Evolutionary conservation across 129 eudicot genomes (phyloP).

Genomic region (Cynara cardunculus): DNA sequence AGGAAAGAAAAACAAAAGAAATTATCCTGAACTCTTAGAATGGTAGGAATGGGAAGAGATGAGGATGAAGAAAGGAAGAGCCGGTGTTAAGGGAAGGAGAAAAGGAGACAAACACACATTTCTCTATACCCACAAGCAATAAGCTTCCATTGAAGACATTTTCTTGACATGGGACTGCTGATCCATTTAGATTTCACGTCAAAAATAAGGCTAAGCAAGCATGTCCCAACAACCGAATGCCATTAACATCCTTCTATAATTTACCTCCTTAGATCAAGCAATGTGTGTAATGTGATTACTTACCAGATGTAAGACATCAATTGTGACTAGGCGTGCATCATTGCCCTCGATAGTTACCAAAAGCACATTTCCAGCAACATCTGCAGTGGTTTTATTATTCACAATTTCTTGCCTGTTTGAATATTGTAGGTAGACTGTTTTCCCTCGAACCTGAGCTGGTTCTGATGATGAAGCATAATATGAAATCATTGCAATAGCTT

Average conservation of each 20-base stretch:
- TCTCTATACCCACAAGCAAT: constrained; percentile 89
- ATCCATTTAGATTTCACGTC: constrained; percentile 81
- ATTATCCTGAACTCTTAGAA: constrained; percentile 40
- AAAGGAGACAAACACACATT: constrained; percentile 98
- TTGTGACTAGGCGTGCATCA: constrained; percentile 90
- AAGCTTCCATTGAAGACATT: constrained; percentile 95
- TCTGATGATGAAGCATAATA: constrained; percentile 98
- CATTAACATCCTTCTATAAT: constrained; percentile 28
- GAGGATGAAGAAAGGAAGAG: constrained; percentile 66
- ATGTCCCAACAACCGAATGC: constrained; percentile 46
- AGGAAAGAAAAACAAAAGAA: constrained; percentile 13
- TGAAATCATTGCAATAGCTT: constrained; percentile 95
- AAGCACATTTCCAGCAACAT: constrained; percentile 93
- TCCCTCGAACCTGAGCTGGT: constrained; percentile 97
- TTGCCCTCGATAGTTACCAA: constrained; percentile 88
- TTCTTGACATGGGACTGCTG: constrained; percentile 97
- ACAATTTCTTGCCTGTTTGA: constrained; percentile 98
- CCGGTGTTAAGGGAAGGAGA: constrained; percentile 78
- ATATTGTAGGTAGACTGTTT: constrained; percentile 91
- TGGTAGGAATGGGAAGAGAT: constrained; percentile 56
- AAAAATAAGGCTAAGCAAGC: constrained; percentile 57
- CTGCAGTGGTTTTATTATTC: constrained; percentile 98
- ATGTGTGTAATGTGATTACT: constrained; percentile 26
- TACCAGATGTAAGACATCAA: constrained; percentile 94
- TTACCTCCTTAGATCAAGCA: constrained; percentile 23